Evolutionary conservation across 2,329 filamentous ascomycete species (phyloP).

Genomic region (Neopestalotiopsis sp.): DNA sequence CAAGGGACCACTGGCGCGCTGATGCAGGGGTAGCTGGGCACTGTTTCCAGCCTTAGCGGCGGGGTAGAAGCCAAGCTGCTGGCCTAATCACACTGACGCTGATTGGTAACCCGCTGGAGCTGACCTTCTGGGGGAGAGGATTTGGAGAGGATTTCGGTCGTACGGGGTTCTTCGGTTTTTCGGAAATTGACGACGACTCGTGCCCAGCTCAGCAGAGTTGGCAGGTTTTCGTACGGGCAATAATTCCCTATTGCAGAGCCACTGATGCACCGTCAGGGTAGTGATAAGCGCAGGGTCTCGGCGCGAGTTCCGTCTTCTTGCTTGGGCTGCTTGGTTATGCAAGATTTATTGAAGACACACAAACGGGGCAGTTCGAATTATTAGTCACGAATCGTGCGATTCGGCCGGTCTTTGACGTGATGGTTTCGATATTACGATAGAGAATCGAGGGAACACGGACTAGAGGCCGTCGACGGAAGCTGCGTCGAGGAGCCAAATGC

Average conservation of each 20-base stretch:
- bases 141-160: neutral
- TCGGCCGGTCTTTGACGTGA: neutral
- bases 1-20: neutral
- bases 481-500: neutral
- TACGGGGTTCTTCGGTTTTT: slow-evolving; percentile 2
- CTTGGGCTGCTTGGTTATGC: neutral
- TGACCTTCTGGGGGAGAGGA: neutral
- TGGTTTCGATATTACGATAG: neutral
- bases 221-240: neutral
- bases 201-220: neutral
- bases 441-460: slow-evolving; percentile 9
- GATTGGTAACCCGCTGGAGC: neutral
- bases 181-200: slow-evolving; percentile 1
- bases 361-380: neutral
- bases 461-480: slow-evolving; percentile 9
- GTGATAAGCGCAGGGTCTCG: neutral
- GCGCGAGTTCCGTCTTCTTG: neutral
- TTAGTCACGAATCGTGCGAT: slow-evolving; percentile 9
- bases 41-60: slow-evolving; percentile 14
- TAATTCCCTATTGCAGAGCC: neutral
- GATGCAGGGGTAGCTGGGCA: slow-evolving; percentile 7
- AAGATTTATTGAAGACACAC: neutral
- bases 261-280: neutral
- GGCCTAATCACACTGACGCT: slow-evolving; percentile 2
- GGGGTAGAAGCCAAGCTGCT: slow-evolving; percentile 4